phyloP scores from a whole-genome alignment of 768 basidiomycete species.

The Royoungia palumana region DNA sequence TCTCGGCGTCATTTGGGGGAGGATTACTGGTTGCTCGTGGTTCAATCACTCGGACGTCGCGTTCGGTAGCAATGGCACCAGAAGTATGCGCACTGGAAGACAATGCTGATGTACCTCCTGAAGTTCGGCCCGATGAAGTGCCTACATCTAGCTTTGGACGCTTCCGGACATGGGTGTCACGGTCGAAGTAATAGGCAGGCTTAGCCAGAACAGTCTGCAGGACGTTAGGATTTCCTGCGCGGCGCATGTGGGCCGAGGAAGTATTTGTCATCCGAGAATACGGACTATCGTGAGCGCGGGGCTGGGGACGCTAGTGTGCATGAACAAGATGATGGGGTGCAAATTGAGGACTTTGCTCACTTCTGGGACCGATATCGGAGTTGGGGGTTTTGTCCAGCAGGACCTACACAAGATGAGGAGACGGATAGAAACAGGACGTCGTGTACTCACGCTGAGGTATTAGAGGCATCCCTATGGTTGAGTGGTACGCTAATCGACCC shows the following conservation, averaged over 20 bases:
- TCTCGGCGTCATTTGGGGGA: conserved; percentile 15
- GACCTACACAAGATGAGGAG: conserved; percentile 6
- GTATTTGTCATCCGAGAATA: not conserved
- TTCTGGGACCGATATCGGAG: conserved; percentile 20
- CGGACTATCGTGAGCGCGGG: conserved; percentile 15
- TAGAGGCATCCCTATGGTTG: conserved; percentile 32
- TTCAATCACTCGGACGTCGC: conserved; percentile 23
- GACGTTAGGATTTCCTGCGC: conserved; percentile 25
- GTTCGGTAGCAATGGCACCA: conserved; percentile 7
- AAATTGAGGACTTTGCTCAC: conserved; percentile 13
- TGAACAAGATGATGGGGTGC: conserved; percentile 2
- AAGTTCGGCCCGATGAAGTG: not conserved
- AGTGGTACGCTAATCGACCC: conserved; percentile 9
- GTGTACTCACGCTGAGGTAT: conserved; percentile 15
- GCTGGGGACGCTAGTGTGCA: conserved; percentile 7
- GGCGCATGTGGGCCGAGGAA: not conserved
- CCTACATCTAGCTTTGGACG: conserved; percentile 19
- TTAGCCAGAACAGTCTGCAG: conserved; percentile 20
- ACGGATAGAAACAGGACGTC: not conserved
- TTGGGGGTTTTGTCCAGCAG: conserved; percentile 21
- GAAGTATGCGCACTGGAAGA: not conserved
- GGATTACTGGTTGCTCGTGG: not conserved
- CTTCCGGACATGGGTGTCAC: conserved; percentile 16
- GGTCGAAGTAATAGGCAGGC: not conserved
- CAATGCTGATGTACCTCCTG: conserved; percentile 6